These are phyloP conservation scores for Candida sp. DNA, from an alignment of 1,139 yeast species.

Conservation along the genomic window DNA sequence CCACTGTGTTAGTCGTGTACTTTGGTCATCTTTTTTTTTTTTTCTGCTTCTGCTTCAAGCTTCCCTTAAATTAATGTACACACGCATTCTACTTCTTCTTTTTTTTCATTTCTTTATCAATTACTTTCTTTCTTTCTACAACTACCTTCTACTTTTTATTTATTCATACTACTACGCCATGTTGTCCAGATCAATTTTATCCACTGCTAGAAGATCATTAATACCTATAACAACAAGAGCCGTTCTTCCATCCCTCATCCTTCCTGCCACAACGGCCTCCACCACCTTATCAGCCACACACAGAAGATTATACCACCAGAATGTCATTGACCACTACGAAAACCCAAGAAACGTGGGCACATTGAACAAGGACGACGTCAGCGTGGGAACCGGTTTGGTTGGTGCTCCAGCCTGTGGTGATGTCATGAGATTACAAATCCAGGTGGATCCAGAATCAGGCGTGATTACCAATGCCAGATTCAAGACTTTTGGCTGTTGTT, in stretches of 20 bases:
- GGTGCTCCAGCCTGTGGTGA: slow-evolving; percentile 99
- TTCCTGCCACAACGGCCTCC: neutral
- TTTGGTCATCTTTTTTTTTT: neutral
- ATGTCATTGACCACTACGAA: slow-evolving; percentile 90
- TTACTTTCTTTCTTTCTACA: no score
- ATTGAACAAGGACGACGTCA: slow-evolving; percentile 71
- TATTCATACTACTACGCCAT: no score
- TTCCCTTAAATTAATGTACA: no score
- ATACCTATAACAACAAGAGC: neutral
- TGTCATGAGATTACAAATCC: slow-evolving; percentile 96
- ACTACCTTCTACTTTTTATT: no score
- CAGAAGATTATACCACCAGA: slow-evolving; percentile 68
- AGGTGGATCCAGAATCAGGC: slow-evolving; percentile 90
- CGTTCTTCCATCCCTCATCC: neutral
- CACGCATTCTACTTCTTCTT: neutral
- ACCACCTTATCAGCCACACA: slow-evolving; percentile 10
- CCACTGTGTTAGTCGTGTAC: neutral
- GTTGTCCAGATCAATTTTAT: slow-evolving; percentile 28
- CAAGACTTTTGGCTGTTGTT: slow-evolving; percentile 98
- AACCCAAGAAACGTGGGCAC: slow-evolving; percentile 98
- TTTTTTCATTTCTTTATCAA: neutral
- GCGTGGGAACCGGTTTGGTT: slow-evolving; percentile 97
- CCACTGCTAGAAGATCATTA: slow-evolving; percentile 14
- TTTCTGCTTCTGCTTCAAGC: neutral
- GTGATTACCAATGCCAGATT: slow-evolving; percentile 93